These are phyloP conservation scores for Alliaria petiolata DNA, from an alignment of 345 rosid genomes.

Conservation along the genomic window DNA sequence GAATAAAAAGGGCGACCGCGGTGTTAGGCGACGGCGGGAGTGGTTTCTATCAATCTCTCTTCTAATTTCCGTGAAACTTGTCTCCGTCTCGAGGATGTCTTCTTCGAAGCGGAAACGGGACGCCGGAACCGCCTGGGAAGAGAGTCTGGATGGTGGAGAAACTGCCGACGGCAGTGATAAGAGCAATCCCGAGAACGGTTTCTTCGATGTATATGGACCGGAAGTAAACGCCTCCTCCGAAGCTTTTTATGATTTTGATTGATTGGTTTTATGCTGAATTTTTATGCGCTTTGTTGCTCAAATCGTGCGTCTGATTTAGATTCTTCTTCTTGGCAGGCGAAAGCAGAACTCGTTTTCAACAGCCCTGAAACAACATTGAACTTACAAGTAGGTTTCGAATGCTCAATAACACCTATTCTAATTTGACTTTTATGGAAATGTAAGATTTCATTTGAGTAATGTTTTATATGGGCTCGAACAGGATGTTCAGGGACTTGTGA, in stretches of 20 bases:
- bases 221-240: conserved; percentile 30
- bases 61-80: background rate
- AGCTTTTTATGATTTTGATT: background rate
- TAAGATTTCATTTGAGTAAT: background rate
- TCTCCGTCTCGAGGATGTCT: conserved; percentile 26
- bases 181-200: conserved; percentile 19
- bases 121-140: conserved; percentile 29
- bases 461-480: conserved; percentile 32
- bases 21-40: background rate
- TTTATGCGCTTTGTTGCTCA: background rate
- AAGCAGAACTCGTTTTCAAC: conserved; percentile 73
- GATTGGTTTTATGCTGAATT: too few species aligned
- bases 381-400: conserved; percentile 50
- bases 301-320: background rate
- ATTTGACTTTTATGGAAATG: background rate
- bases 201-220: conserved; percentile 78
- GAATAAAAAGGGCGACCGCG: background rate
- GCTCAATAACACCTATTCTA: background rate
- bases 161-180: conserved; percentile 13
- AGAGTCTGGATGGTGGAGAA: conserved; percentile 1
- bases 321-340: conserved; percentile 48
- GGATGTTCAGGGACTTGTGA: conserved; percentile 95
- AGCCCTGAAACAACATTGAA: conserved; percentile 61
- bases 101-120: conserved; percentile 34
- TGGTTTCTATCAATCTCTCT: background rate